Conservation (phyloP, 2,329 filamentous ascomycete species). For the Nannizzia gypsea region DNA sequence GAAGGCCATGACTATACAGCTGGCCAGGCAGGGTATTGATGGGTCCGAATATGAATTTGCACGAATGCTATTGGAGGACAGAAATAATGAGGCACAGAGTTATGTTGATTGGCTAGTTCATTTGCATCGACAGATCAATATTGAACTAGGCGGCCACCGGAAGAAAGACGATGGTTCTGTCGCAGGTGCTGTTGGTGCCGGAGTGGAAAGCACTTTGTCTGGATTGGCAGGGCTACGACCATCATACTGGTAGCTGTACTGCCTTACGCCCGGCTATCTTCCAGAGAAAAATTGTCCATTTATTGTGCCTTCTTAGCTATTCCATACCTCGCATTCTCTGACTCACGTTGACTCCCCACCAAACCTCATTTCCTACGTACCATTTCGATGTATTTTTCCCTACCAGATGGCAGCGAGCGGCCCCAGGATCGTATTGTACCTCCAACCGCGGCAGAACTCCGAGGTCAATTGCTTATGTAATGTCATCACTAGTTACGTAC, state of each 20-base stretch:
- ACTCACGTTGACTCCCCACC: neutral
- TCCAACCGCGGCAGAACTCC: no score
- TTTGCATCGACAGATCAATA: slow-evolving; percentile 80
- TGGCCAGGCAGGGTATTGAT: slow-evolving; percentile 84
- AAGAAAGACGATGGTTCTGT: slow-evolving; percentile 34
- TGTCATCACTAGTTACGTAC: neutral
- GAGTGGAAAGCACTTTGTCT: slow-evolving; percentile 31
- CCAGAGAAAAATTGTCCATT: neutral
- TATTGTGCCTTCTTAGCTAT: neutral
- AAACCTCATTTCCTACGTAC: neutral
- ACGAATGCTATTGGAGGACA: slow-evolving; percentile 76
- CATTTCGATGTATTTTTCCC: no score
- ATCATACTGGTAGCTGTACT: slow-evolving; percentile 32
- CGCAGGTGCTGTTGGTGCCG: slow-evolving; percentile 12
- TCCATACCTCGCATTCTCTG: neutral
- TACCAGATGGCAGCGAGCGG: no score
- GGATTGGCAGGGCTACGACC: slow-evolving; percentile 36
- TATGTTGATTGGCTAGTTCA: slow-evolving; percentile 99
- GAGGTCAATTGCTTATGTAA: neutral
- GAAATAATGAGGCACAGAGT: slow-evolving; percentile 94
- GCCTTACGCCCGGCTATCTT: neutral
- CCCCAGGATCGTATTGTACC: no score
- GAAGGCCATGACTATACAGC: slow-evolving; percentile 78
- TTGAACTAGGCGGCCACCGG: slow-evolving; percentile 54
- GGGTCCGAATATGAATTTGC: slow-evolving; percentile 97